Conservation (phyloP, 2,329 filamentous ascomycete species). For the Cladosporium colombiae region DNA sequence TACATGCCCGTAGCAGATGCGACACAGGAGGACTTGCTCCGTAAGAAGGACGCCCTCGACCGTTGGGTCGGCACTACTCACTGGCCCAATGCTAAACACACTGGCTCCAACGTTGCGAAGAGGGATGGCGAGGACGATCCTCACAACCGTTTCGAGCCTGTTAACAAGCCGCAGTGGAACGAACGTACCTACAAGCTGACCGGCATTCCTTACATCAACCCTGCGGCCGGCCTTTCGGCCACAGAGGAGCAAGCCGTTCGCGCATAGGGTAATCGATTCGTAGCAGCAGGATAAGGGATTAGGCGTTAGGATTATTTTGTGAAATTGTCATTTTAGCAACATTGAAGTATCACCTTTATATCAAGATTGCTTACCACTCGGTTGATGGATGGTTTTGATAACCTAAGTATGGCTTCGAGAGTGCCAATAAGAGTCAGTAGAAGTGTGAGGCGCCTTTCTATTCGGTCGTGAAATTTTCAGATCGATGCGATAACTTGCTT, state of each 20-base stretch:
- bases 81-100: conserved; percentile 40
- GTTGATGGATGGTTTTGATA: not conserved
- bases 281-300: not conserved
- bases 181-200: too few species aligned
- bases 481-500: too few species aligned
- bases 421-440: too few species aligned
- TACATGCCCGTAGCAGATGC: conserved; percentile 41
- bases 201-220: conserved; percentile 46
- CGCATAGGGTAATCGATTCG: not conserved
- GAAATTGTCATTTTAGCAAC: not conserved
- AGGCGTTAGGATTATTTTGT: not conserved
- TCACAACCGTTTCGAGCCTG: conserved; percentile 42
- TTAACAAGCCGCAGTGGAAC: conserved; percentile 38
- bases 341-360: not conserved
- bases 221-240: not conserved
- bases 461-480: too few species aligned
- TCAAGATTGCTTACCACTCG: too few species aligned
- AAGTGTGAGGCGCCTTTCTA: too few species aligned
- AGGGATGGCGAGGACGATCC: conserved; percentile 36
- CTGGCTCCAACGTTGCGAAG: conserved; percentile 37
- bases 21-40: conserved; percentile 36
- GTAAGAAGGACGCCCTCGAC: conserved; percentile 39
- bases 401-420: not conserved
- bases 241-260: conserved; percentile 2
- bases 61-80: conserved; percentile 38